Base-by-base conservation (phyloP, 73 alveolate species). In the Paramecium pentaurelia region DNA sequence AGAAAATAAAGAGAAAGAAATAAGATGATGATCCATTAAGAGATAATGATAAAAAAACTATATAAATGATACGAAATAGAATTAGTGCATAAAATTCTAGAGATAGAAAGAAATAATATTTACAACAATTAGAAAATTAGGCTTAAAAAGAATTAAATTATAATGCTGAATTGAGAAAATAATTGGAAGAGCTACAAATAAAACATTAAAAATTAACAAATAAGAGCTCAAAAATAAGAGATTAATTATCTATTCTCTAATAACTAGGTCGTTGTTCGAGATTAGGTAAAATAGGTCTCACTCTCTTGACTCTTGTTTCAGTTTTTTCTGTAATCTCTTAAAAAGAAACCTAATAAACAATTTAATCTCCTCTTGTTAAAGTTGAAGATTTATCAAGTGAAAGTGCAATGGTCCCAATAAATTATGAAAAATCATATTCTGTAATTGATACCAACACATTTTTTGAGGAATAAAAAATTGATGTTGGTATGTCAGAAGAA, bases 11-110 rank as follows among this genome's bases (percentile, higher is more conserved):
- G 87, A 73, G 87, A 73, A 80, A 47, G 75, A 80, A 80, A 42
- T 27, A 80, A 80, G 75, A 85, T 92, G 89, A 94, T 28, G 85
- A 92, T 54, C 59, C 86, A 11, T 40, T 87, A 11, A 89, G 93
- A 18, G 95, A 85, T 11, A 88, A 92, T 54, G 97, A 94, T 40
- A 94, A 71, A 71, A 94, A 94, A 92, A 94, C 93, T 84, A 92
- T 94, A 37, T 92, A 93, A 34, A 93, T 93, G 68, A 86, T 92
- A 28, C 51, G 97, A 71, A 94, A 94, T 92, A 83, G 95, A 71
- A 92, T 94, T 51, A 88, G 95, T 18, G 97, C 97, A 9, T 92
- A 94, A 92, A 94, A 94, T 59, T 92, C 95, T 77, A 92, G 97
- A 51, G 95, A 94, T 77, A 92, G 94, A 27, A 94, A 94, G 94